These are phyloP conservation scores for Nicotiana rustica DNA, from an alignment of 305 asterid species.

Conservation along the genomic window DNA sequence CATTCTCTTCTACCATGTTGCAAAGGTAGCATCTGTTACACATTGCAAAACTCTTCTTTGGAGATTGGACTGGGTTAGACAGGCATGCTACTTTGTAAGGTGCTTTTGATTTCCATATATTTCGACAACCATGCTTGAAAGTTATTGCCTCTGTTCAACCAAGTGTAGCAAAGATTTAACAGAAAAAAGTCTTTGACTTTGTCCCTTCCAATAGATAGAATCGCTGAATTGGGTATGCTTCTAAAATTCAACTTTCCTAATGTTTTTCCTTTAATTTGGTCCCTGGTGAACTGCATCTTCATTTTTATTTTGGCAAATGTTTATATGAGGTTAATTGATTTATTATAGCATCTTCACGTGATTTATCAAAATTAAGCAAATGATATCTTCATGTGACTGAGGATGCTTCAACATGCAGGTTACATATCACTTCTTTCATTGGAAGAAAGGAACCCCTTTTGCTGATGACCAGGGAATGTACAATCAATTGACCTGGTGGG, in stretches of 20 bases:
- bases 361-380: constrained; percentile 13
- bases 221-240: constrained; percentile 6
- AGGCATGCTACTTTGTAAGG: neutral
- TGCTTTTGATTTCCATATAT: neutral
- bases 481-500: constrained; percentile 96
- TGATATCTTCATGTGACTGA: constrained; percentile 32
- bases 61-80: neutral
- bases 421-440: constrained; percentile 89
- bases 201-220: neutral
- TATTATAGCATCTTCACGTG: neutral
- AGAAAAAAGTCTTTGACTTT: neutral
- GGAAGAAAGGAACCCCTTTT: constrained; percentile 97
- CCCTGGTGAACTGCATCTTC: neutral
- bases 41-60: neutral
- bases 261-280: constrained; percentile 5
- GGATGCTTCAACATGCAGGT: constrained; percentile 54
- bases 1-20: neutral
- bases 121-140: neutral
- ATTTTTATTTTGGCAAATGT: neutral
- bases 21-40: neutral
- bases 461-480: constrained; percentile 98
- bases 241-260: neutral
- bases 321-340: constrained; percentile 6
- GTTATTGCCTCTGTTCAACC: neutral
- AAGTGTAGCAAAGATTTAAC: neutral